phyloP scores from a whole-genome alignment of 768 basidiomycete species.

The Vararia minispora region DNA sequence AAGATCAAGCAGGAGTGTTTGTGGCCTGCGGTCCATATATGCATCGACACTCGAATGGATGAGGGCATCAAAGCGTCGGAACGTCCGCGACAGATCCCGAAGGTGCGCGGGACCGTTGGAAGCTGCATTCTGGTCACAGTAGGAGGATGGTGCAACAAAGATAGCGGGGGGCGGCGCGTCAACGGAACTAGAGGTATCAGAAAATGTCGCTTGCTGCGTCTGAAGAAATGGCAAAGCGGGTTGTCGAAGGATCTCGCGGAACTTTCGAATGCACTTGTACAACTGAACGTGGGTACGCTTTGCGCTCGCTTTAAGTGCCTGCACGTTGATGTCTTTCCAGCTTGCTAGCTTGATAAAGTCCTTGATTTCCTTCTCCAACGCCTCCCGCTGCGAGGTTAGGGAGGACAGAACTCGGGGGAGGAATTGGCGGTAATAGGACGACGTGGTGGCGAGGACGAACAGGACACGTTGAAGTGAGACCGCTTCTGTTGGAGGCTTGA shows the following conservation, averaged over 20 bases:
- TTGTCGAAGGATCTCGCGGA: constrained; percentile 79
- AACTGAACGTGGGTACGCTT: constrained; percentile 83
- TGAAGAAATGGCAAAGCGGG: constrained; percentile 37
- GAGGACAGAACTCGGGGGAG: constrained; percentile 30
- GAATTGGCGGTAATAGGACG: constrained; percentile 56
- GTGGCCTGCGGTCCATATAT: constrained; percentile 29
- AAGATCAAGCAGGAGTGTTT: constrained; percentile 39
- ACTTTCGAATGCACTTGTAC: constrained; percentile 84
- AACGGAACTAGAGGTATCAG: not conserved
- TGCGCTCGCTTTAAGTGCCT: constrained; percentile 86
- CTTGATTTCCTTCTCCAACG: constrained; percentile 70
- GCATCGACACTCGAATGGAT: constrained; percentile 30
- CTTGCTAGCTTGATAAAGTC: constrained; percentile 91
- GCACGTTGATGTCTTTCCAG: constrained; percentile 96
- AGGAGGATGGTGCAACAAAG: not conserved
- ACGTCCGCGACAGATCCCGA: constrained; percentile 38
- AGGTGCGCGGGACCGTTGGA: constrained; percentile 26
- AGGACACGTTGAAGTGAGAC: constrained; percentile 36
- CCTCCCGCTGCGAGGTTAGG: constrained; percentile 43
- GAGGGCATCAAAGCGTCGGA: constrained; percentile 35
- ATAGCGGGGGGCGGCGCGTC: not conserved
- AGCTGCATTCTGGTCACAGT: not conserved
- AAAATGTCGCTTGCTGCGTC: not conserved
- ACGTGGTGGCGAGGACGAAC: constrained; percentile 49
- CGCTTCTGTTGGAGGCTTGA: constrained; percentile 22